These are phyloP conservation scores for Chaetomium sp. DNA, from an alignment of 2,329 filamentous ascomycete species.

Conservation along the genomic window DNA sequence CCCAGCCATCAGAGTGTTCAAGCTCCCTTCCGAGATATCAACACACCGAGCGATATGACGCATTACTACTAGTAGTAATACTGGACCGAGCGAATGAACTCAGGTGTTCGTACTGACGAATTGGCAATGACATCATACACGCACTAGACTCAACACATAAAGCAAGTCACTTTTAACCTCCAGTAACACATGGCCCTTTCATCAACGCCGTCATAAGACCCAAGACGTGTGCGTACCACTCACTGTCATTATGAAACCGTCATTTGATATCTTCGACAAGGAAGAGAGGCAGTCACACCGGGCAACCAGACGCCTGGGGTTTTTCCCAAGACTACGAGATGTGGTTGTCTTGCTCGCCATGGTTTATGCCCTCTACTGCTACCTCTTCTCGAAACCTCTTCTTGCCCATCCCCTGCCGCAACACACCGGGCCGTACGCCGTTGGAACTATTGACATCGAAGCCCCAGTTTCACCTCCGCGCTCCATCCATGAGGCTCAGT, in stretches of 20 bases:
- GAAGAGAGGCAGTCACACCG: not conserved
- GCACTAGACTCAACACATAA: not conserved
- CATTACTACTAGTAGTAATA: not conserved
- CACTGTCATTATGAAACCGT: constrained; percentile 9
- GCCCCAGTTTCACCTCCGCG: constrained; percentile 37
- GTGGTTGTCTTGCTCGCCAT: constrained; percentile 37
- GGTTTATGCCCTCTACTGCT: constrained; percentile 46
- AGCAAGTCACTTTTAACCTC: not conserved
- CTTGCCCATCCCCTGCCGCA: constrained; percentile 49
- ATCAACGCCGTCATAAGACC: not conserved
- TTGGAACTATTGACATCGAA: constrained; percentile 53
- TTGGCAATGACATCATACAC: constrained; percentile 14
- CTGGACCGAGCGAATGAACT: not conserved
- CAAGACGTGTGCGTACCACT: too few relatives aligned
- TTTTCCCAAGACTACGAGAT: constrained; percentile 38
- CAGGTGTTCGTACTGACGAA: not conserved
- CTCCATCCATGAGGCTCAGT: constrained; percentile 43
- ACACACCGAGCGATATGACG: not conserved
- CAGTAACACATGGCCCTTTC: not conserved
- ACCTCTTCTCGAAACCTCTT: constrained; percentile 45
- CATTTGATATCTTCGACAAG: constrained; percentile 7
- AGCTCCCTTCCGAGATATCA: not conserved
- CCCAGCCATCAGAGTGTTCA: too few relatives aligned
- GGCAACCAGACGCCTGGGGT: not conserved
- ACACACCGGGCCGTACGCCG: constrained; percentile 49